Conservation (phyloP, 371 early-diverging fungal genomes). For the Entomophthora muscae region DNA sequence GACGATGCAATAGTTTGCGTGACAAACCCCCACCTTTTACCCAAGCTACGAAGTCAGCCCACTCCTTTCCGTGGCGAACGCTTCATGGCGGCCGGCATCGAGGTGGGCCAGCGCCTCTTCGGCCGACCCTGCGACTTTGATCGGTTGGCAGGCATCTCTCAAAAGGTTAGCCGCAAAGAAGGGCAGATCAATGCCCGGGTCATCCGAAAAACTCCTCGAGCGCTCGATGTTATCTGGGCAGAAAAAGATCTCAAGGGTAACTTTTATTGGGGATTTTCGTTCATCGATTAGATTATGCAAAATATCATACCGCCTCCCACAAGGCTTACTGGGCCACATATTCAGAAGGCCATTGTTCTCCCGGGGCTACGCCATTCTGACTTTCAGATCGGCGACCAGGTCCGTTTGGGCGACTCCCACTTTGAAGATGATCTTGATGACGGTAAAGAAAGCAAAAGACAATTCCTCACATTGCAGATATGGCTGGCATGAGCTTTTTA, state of each 20-base stretch:
- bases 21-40: background rate
- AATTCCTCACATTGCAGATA: background rate
- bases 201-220: background rate
- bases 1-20: background rate
- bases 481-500: background rate
- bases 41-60: background rate
- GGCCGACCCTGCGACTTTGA: background rate
- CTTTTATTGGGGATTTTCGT: background rate
- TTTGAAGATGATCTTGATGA: background rate
- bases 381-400: background rate
- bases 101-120: background rate
- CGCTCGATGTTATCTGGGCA: background rate
- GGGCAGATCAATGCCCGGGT: background rate
- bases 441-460: background rate
- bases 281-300: background rate
- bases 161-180: background rate
- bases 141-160: background rate
- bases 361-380: background rate
- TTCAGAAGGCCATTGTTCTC: background rate
- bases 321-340: background rate
- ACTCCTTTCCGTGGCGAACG: background rate
- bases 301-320: background rate
- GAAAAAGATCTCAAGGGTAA: background rate
- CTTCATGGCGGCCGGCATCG: background rate
- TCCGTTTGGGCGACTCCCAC: background rate